Base-by-base conservation (phyloP, 495 filamentous ascomycete genomes). In the Hyphodiscus hymeniophilus region DNA sequence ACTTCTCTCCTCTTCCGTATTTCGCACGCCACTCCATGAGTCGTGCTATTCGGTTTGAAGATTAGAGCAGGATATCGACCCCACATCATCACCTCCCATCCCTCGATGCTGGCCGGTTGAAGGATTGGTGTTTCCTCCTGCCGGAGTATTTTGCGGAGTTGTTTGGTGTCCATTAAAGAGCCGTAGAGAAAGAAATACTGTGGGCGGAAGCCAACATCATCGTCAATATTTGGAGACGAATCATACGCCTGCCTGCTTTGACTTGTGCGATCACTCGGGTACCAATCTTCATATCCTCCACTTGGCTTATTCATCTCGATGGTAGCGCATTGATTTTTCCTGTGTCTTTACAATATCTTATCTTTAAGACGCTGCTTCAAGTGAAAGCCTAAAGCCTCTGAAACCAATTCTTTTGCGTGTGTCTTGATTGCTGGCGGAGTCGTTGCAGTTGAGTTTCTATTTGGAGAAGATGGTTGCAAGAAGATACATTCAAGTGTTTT, bases 171-270 rank as follows among this genome's bases (percentile, higher is more conserved):
- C 45, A 48, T 48, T 17, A 48, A 33, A 15, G 34, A 23, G 45
- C 45, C 45, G 22, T 48, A 41, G 46, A 41, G 21, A 26, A 49
- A 49, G 46, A 49, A 31, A 40, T 45, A 40, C 17, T 50, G 35
- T 50, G 32, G 30, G 32, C 45, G 51, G 46, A 49, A 49, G 46
- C 46, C 38, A 42, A 49, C 2, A 36, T 41, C 32, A 33, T 49
- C 42, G 46, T 41, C 38, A 16, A 35, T 35, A 41, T 49, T 36
- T 16, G 46, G 24, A 42, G 46, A 36, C 42, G 46, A 24, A n/a
- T 31, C 38, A 33, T 41, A 49, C 15, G 30, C 46, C 39, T 16
- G 20, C 42, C 46, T 36, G 15, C 24, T 49, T 28, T n/a, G n/a
- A n/a, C n/a, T n/a, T n/a, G n/a, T n/a, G n/a, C n/a, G n/a, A n/a